Percentiles rank a stretch among this genome's conserved stretches.
Evolutionary conservation across 371 early-diverging fungal genomes (phyloP).

Genomic region (Saksenaea vasiformis): DNA sequence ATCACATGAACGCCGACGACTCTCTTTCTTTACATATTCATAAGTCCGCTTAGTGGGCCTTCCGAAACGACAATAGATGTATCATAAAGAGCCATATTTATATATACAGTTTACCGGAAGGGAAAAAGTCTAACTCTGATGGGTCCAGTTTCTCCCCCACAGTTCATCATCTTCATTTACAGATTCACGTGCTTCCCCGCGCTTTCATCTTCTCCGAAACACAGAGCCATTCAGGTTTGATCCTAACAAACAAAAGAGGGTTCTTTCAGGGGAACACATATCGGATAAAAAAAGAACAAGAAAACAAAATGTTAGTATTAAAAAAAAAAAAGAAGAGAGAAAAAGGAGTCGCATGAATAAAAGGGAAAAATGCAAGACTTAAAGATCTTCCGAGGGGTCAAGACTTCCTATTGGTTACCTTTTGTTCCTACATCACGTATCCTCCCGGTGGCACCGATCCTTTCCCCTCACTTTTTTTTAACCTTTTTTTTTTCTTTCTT

Average conservation of each 20-base stretch:
- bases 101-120: too few relatives aligned
- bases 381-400: slow-evolving; percentile 2
- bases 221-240: slow-evolving; percentile 2
- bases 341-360: neutral
- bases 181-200: slow-evolving; percentile 3
- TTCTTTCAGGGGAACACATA: neutral
- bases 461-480: neutral
- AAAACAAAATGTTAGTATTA: neutral
- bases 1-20: too few relatives aligned
- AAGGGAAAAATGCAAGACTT: neutral
- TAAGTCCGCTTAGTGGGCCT: too few relatives aligned
- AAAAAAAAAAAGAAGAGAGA: neutral
- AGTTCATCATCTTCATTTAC: neutral
- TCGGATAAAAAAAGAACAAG: neutral
- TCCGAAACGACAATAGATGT: too few relatives aligned
- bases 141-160: neutral
- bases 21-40: too few relatives aligned
- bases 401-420: neutral
- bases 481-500: neutral
- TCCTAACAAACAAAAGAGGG: neutral
- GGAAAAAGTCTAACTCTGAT: too few relatives aligned
- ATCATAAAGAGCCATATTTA: too few relatives aligned
- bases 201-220: neutral
- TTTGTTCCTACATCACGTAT: slow-evolving; percentile 4
- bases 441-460: slow-evolving; percentile 6